Percentiles rank a stretch among this genome's conserved stretches.
Conservation (phyloP, 1,284 basidiomycete species). For the Stereum hirsutum region DNA sequence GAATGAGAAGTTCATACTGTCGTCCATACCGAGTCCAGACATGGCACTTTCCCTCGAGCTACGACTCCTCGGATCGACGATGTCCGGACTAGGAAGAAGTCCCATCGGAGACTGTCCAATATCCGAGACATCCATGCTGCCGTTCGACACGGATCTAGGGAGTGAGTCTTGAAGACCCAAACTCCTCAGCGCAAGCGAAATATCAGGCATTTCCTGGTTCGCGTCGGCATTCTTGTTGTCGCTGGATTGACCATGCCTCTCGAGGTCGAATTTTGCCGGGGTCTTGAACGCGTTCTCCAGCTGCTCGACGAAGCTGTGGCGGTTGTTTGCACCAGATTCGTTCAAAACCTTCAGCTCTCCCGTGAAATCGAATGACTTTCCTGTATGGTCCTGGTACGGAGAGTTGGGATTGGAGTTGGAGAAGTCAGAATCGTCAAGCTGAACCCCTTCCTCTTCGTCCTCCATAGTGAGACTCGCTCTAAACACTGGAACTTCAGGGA, state of each 20-base stretch:
- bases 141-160: too few relatives aligned
- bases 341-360: conserved; percentile 67
- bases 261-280: conserved; percentile 53
- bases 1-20: too few relatives aligned
- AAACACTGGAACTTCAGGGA: conserved; percentile 30
- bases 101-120: too few relatives aligned
- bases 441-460: conserved; percentile 33
- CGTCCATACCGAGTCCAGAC: too few relatives aligned
- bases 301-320: conserved; percentile 76
- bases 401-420: too few relatives aligned
- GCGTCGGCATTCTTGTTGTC: too few relatives aligned
- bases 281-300: conserved; percentile 72
- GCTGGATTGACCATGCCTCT: conserved; percentile 14
- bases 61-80: conserved; percentile 5
- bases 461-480: conserved; percentile 33
- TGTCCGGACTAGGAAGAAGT: conserved; percentile 12
- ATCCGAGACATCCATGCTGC: too few relatives aligned
- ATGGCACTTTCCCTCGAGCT: not conserved
- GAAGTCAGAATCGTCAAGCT: conserved; percentile 34
- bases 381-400: conserved; percentile 68
- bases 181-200: too few relatives aligned
- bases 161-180: too few relatives aligned
- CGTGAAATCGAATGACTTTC: conserved; percentile 82
- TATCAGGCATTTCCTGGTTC: too few relatives aligned
- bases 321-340: conserved; percentile 56